phyloP scores from a whole-genome alignment of 257 asterid species.

The Solanum virginianum region DNA sequence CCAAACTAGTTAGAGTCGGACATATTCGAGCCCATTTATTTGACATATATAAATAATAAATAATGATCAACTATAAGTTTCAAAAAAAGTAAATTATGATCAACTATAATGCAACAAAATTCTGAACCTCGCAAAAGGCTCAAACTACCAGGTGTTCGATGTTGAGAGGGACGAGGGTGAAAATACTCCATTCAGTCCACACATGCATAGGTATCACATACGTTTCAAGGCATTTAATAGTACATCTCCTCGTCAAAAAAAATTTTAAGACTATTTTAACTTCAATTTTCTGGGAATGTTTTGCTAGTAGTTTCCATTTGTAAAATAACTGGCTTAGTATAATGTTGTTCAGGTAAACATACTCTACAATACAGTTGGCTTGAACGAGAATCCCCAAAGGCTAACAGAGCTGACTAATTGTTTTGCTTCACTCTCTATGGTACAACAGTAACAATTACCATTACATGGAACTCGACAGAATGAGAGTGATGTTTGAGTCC shows the following conservation, averaged over 20 bases:
- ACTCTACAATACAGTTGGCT: slow-evolving; percentile 42
- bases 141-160: too few relatives aligned
- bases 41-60: not conserved
- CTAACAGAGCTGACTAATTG: slow-evolving; percentile 31
- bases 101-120: not conserved
- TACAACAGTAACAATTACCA: slow-evolving; percentile 37
- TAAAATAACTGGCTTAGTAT: not conserved
- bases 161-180: not conserved
- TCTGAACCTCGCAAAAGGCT: slow-evolving; percentile 16
- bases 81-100: not conserved
- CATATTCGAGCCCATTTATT: not conserved
- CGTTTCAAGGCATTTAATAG: not conserved
- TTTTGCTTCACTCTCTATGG: slow-evolving; percentile 32
- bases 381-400: slow-evolving; percentile 24
- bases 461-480: slow-evolving; percentile 48
- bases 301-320: too few relatives aligned
- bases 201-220: not conserved
- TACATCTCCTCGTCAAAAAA: not conserved
- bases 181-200: not conserved
- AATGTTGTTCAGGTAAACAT: slow-evolving; percentile 18
- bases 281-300: too few relatives aligned
- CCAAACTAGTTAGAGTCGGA: not conserved
- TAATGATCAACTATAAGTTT: not conserved
- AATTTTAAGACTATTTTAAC: too few relatives aligned
- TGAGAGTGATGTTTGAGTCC: slow-evolving; percentile 36